Conservation (phyloP, 1,139 yeast genomes). For the Blastobotrys serpentis region DNA sequence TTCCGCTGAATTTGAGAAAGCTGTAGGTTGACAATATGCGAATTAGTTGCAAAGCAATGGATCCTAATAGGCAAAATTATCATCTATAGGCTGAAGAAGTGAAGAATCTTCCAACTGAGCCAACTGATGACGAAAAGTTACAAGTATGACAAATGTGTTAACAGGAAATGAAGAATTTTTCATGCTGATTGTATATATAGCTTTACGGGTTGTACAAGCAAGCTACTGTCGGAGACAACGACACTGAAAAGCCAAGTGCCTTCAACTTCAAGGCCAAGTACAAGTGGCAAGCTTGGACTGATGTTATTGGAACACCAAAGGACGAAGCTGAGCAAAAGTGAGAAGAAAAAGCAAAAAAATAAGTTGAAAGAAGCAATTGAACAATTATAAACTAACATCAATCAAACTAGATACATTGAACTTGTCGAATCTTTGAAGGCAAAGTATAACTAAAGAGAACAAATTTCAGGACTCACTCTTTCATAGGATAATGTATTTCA, state of each 20-base stretch:
- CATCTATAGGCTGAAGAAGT: constrained; percentile 79
- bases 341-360: no score
- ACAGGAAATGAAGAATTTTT: neutral
- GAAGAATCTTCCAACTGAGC: constrained; percentile 70
- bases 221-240: constrained; percentile 94
- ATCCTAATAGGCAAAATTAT: no score
- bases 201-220: constrained; percentile 90
- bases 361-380: constrained; percentile 17
- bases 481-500: no score
- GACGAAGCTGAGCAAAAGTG: constrained; percentile 90
- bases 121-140: constrained; percentile 82
- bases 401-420: constrained; percentile 13
- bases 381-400: neutral
- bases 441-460: neutral
- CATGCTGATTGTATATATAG: constrained; percentile 44
- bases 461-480: neutral
- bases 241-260: constrained; percentile 72
- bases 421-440: constrained; percentile 10
- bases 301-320: constrained; percentile 76
- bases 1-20: constrained; percentile 32
- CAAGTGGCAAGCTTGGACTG: constrained; percentile 98
- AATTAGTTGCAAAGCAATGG: no score
- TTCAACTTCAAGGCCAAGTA: constrained; percentile 93
- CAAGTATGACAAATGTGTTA: constrained; percentile 39
- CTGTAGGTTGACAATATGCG: no score